Conservation (phyloP, 78 protist genomes). For the Paulinella micropora region DNA sequence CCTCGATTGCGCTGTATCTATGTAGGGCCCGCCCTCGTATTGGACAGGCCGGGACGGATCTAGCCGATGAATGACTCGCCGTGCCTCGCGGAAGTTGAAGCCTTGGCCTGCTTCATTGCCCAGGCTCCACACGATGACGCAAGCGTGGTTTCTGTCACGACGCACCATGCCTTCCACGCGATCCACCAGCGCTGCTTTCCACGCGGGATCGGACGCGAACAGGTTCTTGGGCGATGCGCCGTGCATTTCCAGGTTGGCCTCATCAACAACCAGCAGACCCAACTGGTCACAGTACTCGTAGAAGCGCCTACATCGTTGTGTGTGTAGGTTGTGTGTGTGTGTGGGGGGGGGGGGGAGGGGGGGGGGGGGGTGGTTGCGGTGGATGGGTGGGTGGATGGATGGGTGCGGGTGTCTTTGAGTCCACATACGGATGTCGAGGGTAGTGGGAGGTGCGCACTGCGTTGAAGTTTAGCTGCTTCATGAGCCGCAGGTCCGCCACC, state of each 20-base stretch:
- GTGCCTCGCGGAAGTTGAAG: background rate
- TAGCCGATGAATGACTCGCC: background rate
- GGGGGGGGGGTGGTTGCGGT: no score
- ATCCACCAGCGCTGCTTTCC: conserved; percentile 4
- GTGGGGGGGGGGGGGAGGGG: no score
- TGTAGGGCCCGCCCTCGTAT: no score
- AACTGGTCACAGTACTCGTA: conserved; percentile 20
- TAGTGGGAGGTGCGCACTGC: conserved; percentile 27
- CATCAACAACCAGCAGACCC: conserved; percentile 31
- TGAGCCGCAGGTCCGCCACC: conserved; percentile 11
- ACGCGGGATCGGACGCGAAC: no score
- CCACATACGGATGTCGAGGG: no score
- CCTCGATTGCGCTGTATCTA: no score
- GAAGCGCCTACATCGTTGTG: no score
- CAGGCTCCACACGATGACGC: conserved; percentile 24
- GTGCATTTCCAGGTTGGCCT: conserved; percentile 33
- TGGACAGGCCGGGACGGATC: conserved; percentile 25
- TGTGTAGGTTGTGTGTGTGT: no score
- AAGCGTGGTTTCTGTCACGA: conserved; percentile 29
- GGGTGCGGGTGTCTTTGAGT: no score
- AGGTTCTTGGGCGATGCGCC: no score
- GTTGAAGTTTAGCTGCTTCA: conserved; percentile 32
- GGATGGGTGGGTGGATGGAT: no score
- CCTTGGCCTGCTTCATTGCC: conserved; percentile 27
- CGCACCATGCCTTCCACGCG: background rate